Base-by-base conservation (phyloP, 345 rosid species). In the Linum trigynum region DNA sequence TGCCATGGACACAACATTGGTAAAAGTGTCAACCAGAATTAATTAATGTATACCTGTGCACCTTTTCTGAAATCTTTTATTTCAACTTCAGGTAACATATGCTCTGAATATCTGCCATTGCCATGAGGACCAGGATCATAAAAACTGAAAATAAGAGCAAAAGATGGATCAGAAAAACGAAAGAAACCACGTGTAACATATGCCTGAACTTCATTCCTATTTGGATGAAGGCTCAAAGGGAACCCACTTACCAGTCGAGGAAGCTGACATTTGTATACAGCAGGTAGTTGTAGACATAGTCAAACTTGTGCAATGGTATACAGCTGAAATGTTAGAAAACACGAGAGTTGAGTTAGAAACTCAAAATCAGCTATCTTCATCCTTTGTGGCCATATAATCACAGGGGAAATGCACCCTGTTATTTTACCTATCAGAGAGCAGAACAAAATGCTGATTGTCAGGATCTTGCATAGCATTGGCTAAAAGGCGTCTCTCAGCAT, bases 121-220 rank as follows among this genome's bases (percentile, higher is more conserved):
- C 99, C 99, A 72, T 91, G 98, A 0, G 98, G 98, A 61, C 99
- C 99, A 56, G 80, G 96, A 80, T 95, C 99, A 76, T 78, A 78
- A 80, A 95, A 95, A 80, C 99, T 95, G 83, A 69, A 23, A 40
- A 66, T 15, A 45, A 48, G 50, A 63, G 11, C 65, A 62, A 3
- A 39, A 42, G 7, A 61, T 55, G 12, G 66, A 74, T 73, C 62
- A 68, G 38, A 3, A 60, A 3, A 56, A 38, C 48, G 10, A 65
- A 62, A 65, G 61, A 40, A 35, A 23, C n/a, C 32, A 5, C 14
- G n/a, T 8, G 12, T 3, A 41, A 50, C 39, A 38, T 38, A 3
- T 15, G 59, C 36, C 9, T 15, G 41, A 23, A 23, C 32, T 23
- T 23, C 32, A 23, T 35, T 53, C 9, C 55, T 61, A 16, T 48